These are phyloP conservation scores for Cucurbitaria berberidis DNA, from an alignment of 2,329 filamentous ascomycete species.

Conservation along the genomic window DNA sequence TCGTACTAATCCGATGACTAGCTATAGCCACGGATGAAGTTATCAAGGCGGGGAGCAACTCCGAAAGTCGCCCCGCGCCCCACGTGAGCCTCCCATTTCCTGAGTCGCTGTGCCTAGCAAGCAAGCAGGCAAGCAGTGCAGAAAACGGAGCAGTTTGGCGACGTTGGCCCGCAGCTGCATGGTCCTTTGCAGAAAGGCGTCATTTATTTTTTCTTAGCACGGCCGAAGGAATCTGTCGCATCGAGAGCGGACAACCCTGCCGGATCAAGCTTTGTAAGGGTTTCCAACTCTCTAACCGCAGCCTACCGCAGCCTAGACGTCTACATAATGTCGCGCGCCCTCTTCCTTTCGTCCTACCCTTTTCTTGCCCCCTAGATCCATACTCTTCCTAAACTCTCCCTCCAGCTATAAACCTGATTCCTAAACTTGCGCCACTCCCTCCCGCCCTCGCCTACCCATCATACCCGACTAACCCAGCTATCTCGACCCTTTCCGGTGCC, in stretches of 20 bases:
- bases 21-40: slow-evolving; percentile 6
- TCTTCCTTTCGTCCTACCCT: slow-evolving; percentile 13
- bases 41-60: slow-evolving; percentile 16
- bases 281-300: not conserved
- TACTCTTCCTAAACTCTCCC: too few species aligned
- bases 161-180: slow-evolving; percentile 30
- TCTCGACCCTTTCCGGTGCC: slow-evolving; percentile 9
- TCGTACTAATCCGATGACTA: slow-evolving; percentile 14
- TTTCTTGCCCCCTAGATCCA: not conserved
- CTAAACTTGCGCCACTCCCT: not conserved
- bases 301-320: not conserved
- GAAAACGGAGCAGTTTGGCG: slow-evolving; percentile 11
- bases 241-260: not conserved
- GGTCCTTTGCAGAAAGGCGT: slow-evolving; percentile 20
- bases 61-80: slow-evolving; percentile 15
- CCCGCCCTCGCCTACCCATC: slow-evolving; percentile 24
- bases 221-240: not conserved
- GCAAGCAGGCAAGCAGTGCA: too few species aligned
- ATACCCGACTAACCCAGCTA: slow-evolving; percentile 12
- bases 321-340: slow-evolving; percentile 19
- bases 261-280: not conserved
- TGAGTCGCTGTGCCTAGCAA: not conserved
- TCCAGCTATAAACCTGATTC: not conserved
- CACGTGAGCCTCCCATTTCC: slow-evolving; percentile 21
- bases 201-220: not conserved